Conservation (phyloP, 2,329 filamentous ascomycete genomes). For the Fusarium cyanostomum region DNA sequence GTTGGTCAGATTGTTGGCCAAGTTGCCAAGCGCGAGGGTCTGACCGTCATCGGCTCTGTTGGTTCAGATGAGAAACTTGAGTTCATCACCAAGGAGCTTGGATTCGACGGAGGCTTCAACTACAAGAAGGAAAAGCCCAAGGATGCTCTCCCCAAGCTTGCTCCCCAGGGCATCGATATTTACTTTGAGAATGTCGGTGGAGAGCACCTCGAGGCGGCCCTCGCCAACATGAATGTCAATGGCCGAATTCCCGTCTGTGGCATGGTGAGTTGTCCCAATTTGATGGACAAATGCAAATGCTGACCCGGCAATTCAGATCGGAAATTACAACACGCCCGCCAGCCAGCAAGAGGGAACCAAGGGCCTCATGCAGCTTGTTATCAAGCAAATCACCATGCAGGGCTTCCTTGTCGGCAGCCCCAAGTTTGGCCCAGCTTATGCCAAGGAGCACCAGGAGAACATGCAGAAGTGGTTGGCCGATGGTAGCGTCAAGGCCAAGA, state of each 20-base stretch:
- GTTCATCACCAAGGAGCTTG: slow-evolving; percentile 64
- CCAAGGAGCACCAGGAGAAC: slow-evolving; percentile 77
- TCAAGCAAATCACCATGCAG: slow-evolving; percentile 74
- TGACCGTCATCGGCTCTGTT: slow-evolving; percentile 82
- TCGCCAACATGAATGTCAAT: slow-evolving; percentile 62
- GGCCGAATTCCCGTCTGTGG: slow-evolving; percentile 74
- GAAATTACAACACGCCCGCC: slow-evolving; percentile 73
- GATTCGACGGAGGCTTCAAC: slow-evolving; percentile 76
- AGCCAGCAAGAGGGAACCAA: slow-evolving; percentile 71
- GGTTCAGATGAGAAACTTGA: slow-evolving; percentile 83
- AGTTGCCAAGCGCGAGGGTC: slow-evolving; percentile 81
- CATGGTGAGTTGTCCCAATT: slow-evolving; percentile 57
- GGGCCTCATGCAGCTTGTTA: slow-evolving; percentile 72
- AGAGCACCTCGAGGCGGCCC: slow-evolving; percentile 59
- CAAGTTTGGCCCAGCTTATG: slow-evolving; percentile 73
- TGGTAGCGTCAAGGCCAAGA: slow-evolving; percentile 76
- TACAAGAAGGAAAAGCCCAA: slow-evolving; percentile 83
- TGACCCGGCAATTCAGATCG: slow-evolving; percentile 9
- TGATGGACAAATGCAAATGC: rapidly evolving
- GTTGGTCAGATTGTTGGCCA: slow-evolving; percentile 87
- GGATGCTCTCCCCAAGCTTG: slow-evolving; percentile 74
- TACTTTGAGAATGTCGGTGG: slow-evolving; percentile 66
- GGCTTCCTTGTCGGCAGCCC: slow-evolving; percentile 79
- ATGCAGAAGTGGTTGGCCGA: slow-evolving; percentile 80
- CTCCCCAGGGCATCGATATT: slow-evolving; percentile 80